phyloP scores from a whole-genome alignment of 139 green algal species.

The Deuterostichococcus epilithicus region DNA sequence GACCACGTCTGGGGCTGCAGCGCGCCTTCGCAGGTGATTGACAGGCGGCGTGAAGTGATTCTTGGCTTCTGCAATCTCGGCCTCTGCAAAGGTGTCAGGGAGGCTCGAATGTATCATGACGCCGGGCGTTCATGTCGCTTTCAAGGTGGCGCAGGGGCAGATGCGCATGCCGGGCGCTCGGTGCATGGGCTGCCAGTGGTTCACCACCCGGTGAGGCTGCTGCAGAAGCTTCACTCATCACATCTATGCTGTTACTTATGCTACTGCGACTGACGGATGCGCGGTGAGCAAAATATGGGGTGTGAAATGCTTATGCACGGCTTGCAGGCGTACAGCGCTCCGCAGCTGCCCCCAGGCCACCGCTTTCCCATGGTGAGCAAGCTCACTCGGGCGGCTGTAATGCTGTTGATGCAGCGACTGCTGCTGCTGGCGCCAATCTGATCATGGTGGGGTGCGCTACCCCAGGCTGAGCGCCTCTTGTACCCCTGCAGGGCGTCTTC shows the following conservation, averaged over 20 bases:
- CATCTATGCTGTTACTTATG: too few species aligned
- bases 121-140: too few species aligned
- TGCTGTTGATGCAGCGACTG: background rate
- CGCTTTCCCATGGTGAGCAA: constrained; percentile 70
- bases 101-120: too few species aligned
- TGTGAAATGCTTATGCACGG: background rate
- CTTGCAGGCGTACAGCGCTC: constrained; percentile 53
- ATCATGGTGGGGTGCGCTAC: background rate
- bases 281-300: too few species aligned
- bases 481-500: constrained; percentile 43
- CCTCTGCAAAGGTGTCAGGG: too few species aligned
- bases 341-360: constrained; percentile 56
- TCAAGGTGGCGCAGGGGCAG: background rate
- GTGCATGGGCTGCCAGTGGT: constrained; percentile 37
- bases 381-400: background rate
- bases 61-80: too few species aligned
- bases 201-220: constrained; percentile 33
- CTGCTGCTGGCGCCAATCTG: background rate
- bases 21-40: background rate
- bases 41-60: too few species aligned
- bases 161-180: too few species aligned
- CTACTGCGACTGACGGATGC: too few species aligned
- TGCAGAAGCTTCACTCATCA: background rate
- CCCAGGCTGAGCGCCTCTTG: background rate
- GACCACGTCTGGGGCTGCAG: background rate